phyloP scores from a whole-genome alignment of 2,329 filamentous ascomycete species.

The Verticillium nonalfalfae region DNA sequence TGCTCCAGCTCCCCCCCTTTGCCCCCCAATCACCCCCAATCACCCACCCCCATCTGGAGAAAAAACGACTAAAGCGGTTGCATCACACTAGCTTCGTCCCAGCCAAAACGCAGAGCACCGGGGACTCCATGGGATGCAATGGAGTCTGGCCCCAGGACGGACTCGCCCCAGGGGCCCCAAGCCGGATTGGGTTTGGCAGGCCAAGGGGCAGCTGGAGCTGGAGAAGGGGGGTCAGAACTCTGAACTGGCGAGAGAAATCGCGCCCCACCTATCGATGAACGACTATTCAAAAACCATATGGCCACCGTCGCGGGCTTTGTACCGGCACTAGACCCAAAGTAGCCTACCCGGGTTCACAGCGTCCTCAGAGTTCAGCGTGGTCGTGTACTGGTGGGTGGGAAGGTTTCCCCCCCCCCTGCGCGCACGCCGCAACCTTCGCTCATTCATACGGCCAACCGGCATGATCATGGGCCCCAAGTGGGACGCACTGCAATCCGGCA shows the following conservation, averaged over 20 bases:
- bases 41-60: slow-evolving; percentile 1
- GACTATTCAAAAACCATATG: too few species aligned
- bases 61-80: not conserved
- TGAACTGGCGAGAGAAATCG: not conserved
- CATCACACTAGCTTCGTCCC: not conserved
- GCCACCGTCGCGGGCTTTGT: not conserved
- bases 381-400: not conserved
- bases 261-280: not conserved
- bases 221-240: not conserved
- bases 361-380: not conserved
- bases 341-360: not conserved
- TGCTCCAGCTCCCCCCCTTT: not conserved
- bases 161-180: not conserved
- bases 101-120: not conserved
- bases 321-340: not conserved
- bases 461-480: not conserved
- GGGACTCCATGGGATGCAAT: not conserved
- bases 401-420: too few species aligned
- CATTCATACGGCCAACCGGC: slow-evolving; percentile 6
- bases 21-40: not conserved
- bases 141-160: not conserved
- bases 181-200: not conserved
- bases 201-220: not conserved
- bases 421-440: slow-evolving; percentile 6
- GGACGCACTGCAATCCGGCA: not conserved